phyloP scores from a whole-genome alignment of 495 filamentous ascomycete species.

The Friedmanniomyces endolithicus region DNA sequence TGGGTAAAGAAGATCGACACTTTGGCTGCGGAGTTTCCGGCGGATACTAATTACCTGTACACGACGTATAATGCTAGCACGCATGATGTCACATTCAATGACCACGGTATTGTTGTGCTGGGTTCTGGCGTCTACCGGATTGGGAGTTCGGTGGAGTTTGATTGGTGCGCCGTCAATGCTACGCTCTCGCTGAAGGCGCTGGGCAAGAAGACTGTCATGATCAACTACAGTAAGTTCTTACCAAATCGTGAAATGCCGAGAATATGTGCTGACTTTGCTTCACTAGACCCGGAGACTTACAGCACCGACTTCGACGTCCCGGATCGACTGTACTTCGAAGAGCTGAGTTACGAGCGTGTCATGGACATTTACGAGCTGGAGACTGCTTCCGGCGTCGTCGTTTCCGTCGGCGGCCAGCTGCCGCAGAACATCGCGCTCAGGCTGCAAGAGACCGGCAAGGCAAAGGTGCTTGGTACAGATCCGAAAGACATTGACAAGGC shows the following conservation, averaged over 20 bases:
- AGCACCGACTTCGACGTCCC: conserved; percentile 85
- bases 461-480: conserved; percentile 81
- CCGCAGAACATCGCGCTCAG: conserved; percentile 94
- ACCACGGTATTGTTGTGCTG: conserved; percentile 79
- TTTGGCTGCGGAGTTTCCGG: conserved; percentile 94
- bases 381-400: conserved; percentile 73
- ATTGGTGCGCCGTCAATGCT: conserved; percentile 96
- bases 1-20: conserved; percentile 99
- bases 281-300: conserved; percentile 68
- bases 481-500: conserved; percentile 92
- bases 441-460: conserved; percentile 81
- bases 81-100: conserved; percentile 90
- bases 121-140: conserved; percentile 95
- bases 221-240: conserved; percentile 45
- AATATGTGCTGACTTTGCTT: not conserved
- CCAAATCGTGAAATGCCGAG: not conserved
- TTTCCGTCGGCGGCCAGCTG: conserved; percentile 89
- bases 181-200: conserved; percentile 73
- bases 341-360: conserved; percentile 90
- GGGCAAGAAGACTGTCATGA: conserved; percentile 97
- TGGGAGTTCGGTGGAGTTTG: conserved; percentile 94
- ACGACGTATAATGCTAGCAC: conserved; percentile 96
- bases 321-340: conserved; percentile 95
- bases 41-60: conserved; percentile 92
- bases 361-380: conserved; percentile 99